Evolutionary conservation across 2,329 filamentous ascomycete genomes (phyloP).

Genomic region (Penicillium expansum): DNA sequence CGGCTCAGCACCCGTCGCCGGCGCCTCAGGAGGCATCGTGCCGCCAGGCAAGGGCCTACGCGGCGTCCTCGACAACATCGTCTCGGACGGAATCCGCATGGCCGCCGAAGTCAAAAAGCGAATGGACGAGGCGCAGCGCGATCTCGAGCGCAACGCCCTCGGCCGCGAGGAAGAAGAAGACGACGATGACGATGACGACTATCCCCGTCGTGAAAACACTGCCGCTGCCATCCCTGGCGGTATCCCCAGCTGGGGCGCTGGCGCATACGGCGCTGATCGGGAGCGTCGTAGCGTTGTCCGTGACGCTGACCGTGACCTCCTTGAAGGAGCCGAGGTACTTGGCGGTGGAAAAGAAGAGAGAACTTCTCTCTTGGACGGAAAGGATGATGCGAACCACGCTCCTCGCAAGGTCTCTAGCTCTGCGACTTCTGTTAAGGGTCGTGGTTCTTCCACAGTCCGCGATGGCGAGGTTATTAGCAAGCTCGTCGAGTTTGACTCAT

Average conservation of each 20-base stretch:
- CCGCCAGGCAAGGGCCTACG: conserved; percentile 72
- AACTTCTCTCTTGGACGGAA: conserved; percentile 29
- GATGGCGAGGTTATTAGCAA: conserved; percentile 37
- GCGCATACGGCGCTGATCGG: conserved; percentile 53
- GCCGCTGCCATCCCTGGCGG: conserved; percentile 33
- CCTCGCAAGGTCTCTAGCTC: conserved; percentile 4
- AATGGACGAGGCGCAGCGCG: conserved; percentile 93
- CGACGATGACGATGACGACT: conserved; percentile 67
- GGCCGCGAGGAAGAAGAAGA: conserved; percentile 66
- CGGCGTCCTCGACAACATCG: conserved; percentile 94
- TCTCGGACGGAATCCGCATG: conserved; percentile 94
- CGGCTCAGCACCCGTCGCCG: conserved; percentile 43
- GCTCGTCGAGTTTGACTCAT: conserved; percentile 40
- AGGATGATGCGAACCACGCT: conserved; percentile 14
- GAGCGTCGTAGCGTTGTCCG: conserved; percentile 61
- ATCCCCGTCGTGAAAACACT: conserved; percentile 31
- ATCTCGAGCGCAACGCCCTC: conserved; percentile 78
- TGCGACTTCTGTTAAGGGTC: conserved; percentile 1
- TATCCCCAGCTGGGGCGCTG: conserved; percentile 39
- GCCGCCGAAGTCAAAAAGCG: conserved; percentile 85
- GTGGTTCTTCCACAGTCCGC: conserved; percentile 12
- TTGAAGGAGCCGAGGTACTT: conserved; percentile 71
- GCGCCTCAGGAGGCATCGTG: conserved; percentile 58
- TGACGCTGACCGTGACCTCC: conserved; percentile 66
- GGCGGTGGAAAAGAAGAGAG: conserved; percentile 38